Evolutionary conservation across 495 filamentous ascomycete genomes (phyloP).

Genomic region (Podospora sp.): DNA sequence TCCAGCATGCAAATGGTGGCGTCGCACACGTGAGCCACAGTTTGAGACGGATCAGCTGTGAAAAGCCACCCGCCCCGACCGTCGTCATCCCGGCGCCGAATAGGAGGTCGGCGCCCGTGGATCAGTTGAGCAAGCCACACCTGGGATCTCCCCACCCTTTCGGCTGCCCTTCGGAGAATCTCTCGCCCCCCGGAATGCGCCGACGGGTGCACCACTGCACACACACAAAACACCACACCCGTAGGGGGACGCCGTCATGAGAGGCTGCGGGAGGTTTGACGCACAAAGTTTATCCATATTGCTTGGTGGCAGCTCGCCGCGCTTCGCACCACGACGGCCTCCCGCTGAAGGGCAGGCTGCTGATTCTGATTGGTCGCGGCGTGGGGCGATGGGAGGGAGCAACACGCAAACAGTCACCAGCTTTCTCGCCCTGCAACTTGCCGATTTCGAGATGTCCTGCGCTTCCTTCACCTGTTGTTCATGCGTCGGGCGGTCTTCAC

Average conservation of each 20-base stretch:
- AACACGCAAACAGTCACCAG: conserved; percentile 1
- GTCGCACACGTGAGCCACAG: conserved; percentile 19
- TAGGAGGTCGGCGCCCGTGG: background rate
- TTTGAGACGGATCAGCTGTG: conserved; percentile 6
- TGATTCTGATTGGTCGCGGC: background rate
- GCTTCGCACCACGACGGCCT: conserved; percentile 4
- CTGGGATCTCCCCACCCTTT: background rate
- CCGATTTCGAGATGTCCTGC: conserved; percentile 5
- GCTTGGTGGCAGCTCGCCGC: conserved; percentile 11
- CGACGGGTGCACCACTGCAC: too few species aligned
- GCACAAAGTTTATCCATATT: conserved; percentile 20
- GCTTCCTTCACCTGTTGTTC: conserved; percentile 3
- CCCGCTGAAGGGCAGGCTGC: background rate
- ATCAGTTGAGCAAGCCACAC: conserved; percentile 16
- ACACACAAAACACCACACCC: background rate
- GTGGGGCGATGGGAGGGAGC: background rate
- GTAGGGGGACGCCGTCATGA: background rate
- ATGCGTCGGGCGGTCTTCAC: conserved; percentile 7
- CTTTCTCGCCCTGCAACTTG: conserved; percentile 6
- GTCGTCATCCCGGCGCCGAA: background rate
- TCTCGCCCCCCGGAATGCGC: background rate
- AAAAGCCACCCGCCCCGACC: background rate
- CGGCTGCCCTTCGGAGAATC: conserved; percentile 1
- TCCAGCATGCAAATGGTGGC: background rate
- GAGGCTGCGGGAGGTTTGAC: conserved; percentile 1